Base-by-base conservation (phyloP, 306 rosid species). In the Urtica urens region DNA sequence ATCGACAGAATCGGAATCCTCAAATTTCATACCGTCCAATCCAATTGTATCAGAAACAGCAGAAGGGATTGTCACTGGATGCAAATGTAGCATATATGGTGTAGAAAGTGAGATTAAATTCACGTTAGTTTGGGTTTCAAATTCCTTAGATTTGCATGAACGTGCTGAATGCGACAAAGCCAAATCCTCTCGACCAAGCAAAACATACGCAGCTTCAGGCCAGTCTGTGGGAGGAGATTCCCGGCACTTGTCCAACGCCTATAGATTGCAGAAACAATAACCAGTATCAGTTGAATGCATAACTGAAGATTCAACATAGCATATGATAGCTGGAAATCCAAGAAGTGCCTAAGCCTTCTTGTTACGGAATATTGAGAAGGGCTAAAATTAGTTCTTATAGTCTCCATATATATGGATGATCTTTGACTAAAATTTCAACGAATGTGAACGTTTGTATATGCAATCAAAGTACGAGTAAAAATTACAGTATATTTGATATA, bases 181-280 rank as follows among this genome's bases (percentile, higher is more conserved):
- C 75, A 84, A 79, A 78, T 88, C 97, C 76, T 88, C 95, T 52
- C 93, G 80, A 26, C 95, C 97, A 66, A 88, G 97, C 70, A 84
- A 93, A 38, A 85, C 76, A 71, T 84, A 88, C 30, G 97, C 97
- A 76, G 95, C 72, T 47, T 93, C 86, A 59, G 97, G 95, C 97
- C 97, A 84, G 70, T 82, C 84, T 47, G 62, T 68, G 33, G 95
- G 93, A 72, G 97, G 94, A 61, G 82, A 84, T 72, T 88, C 97
- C 76, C 97, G 84, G 47, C 95, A 88, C 71, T 74, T 84, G 57
- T 82, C 93, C 68, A 88, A 81, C 70, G 95, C 95, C 97, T 88
- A 64, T 45, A 55, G 68, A 62, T 61, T 65, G 58, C 54, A 46
- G 40, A 73, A 58, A 51, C 41, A 63, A 22, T 10, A 38, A 38